A percentile compares a stretch with the other conserved stretches of the same genome.
phyloP scores from a whole-genome alignment of 805 yeast genomes.

The Candida silvicultrix region DNA sequence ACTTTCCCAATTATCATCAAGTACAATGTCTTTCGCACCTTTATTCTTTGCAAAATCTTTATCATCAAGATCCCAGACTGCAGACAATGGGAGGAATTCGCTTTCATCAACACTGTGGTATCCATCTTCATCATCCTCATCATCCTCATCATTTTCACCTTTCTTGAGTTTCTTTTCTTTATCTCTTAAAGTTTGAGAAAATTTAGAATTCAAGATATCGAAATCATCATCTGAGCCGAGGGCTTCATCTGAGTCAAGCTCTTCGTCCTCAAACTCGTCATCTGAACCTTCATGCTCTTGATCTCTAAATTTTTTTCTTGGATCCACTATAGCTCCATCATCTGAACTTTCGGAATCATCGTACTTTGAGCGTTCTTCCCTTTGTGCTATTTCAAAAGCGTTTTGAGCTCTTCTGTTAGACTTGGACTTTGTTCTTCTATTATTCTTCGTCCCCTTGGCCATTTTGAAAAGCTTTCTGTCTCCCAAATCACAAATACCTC shows the following conservation, averaged over 20 bases:
- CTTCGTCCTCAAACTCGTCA: constrained; percentile 49
- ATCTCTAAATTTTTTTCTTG: constrained; percentile 22
- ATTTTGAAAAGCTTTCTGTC: too few relatives aligned
- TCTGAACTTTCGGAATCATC: constrained; percentile 26
- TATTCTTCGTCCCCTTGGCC: constrained; percentile 17
- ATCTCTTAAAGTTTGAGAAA: constrained; percentile 66
- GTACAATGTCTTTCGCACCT: constrained; percentile 14
- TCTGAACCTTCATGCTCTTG: constrained; percentile 25
- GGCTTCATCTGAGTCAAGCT: constrained; percentile 83
- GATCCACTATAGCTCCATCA: constrained; percentile 33
- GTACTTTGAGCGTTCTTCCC: constrained; percentile 27
- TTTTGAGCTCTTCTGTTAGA: constrained; percentile 36
- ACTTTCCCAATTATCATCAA: constrained; percentile 18
- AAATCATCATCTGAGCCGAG: constrained; percentile 75
- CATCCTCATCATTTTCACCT: constrained; percentile 27
- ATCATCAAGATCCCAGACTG: constrained; percentile 83
- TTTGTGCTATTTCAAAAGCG: constrained; percentile 45
- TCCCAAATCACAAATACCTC: too few relatives aligned
- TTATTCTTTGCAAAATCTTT: constrained; percentile 31
- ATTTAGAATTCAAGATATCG: constrained; percentile 56
- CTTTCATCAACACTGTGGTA: constrained; percentile 72
- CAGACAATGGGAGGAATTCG: constrained; percentile 73
- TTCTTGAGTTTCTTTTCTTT: constrained; percentile 32
- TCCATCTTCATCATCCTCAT: constrained; percentile 50
- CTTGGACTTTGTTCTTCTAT: constrained; percentile 23